Evolutionary conservation across 148 eudicot species (phyloP), one percentile per base, ranked within the genome.

Genomic region (Rhododendron molle): DNA sequence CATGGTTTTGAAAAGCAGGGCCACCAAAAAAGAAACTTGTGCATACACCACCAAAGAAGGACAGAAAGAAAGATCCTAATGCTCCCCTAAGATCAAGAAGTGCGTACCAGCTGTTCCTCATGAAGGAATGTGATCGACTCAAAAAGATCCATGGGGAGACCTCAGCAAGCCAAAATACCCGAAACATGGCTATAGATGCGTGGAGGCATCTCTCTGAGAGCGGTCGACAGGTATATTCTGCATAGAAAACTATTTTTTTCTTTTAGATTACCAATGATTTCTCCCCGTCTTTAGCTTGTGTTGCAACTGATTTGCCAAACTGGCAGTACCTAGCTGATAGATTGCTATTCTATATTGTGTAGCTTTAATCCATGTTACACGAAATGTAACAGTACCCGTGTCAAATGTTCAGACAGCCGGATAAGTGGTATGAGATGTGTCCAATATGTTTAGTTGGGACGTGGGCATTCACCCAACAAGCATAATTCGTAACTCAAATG

Each of bases 171-270:
- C 78, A 9, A 5, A 90, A 71, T 80, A 23, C 81, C n/a, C 77
- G 90, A 34, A 49, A 80, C 76, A 87, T 87, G 92, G 92, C 85
- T 20, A 85, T n/a, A 32, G 72, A 83, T 2, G 87, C 90, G 21
- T 92, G 93, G 93, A 88, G 85, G 87, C 16, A 5, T 78, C 92
- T 92, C 81, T 79, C 93, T 47, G 34, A 76, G 47, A 78, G 65
- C 16, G 90, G 86, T 36, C 83, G 85, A 34, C 74, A 62, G 93
- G 92, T 90, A 86, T 18, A 46, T 21, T 40, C 3, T 28, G 0
- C 18, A 26, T 3, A 50, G 13, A 1, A 10, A 69, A 12, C 56
- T 34, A n/a, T n/a, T 3, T 23, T 23, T 69, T 18, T 23, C 52
- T 9, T 38, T 71, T 20, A 11, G 7, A 32, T 6, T 11, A 58